phyloP scores from a whole-genome alignment of 1,284 basidiomycete species.

The Ustilago hordei region DNA sequence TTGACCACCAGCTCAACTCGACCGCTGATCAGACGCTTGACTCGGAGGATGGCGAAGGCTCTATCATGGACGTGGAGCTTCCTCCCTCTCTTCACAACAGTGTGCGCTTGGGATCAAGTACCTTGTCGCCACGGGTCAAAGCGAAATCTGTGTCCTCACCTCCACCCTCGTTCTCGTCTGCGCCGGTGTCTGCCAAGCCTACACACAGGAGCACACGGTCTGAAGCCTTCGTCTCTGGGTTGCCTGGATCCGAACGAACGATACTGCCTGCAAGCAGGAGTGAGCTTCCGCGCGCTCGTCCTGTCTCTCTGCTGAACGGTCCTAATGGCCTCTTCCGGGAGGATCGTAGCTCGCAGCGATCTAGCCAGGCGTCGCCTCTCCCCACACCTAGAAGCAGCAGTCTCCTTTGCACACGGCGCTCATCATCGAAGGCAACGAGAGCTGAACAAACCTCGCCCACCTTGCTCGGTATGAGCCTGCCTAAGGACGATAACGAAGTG shows the following conservation, averaged over 20 bases:
- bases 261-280: slow-evolving; percentile 32
- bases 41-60: slow-evolving; percentile 44
- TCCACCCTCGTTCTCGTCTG: slow-evolving; percentile 26
- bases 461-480: slow-evolving; percentile 37
- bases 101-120: slow-evolving; percentile 4
- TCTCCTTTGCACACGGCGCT: slow-evolving; percentile 24
- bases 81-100: slow-evolving; percentile 22
- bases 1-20: slow-evolving; percentile 43
- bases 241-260: slow-evolving; percentile 24
- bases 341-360: slow-evolving; percentile 22
- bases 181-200: slow-evolving; percentile 19
- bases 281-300: slow-evolving; percentile 35
- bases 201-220: slow-evolving; percentile 31
- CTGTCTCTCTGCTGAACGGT: slow-evolving; percentile 44
- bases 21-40: slow-evolving; percentile 37
- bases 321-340: slow-evolving; percentile 40
- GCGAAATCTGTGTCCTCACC: slow-evolving; percentile 4
- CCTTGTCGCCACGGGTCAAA: slow-evolving; percentile 20
- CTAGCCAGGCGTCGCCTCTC: slow-evolving; percentile 34
- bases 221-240: slow-evolving; percentile 30
- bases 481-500: slow-evolving; percentile 33
- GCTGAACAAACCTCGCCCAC: slow-evolving; percentile 32
- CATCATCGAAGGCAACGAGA: slow-evolving; percentile 11
- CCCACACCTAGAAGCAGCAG: slow-evolving; percentile 40
- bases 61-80: slow-evolving; percentile 42